Percentiles rank a stretch among this genome's conserved stretches.
Conservation (phyloP, 2,329 filamentous ascomycete genomes). For the Fusarium subglutinans region DNA sequence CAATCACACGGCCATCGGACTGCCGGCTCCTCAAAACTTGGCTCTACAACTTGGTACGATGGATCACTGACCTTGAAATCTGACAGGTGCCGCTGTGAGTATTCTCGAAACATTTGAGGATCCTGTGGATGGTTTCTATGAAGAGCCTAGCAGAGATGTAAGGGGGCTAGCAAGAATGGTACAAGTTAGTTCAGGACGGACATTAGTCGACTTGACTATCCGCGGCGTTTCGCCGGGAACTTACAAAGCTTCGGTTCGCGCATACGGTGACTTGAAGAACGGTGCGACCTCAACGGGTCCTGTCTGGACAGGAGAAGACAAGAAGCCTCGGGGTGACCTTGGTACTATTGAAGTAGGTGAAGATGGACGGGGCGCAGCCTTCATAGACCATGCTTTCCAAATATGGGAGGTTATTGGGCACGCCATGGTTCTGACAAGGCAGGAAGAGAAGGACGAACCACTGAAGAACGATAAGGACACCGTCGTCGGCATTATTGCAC, state of each 20-base stretch:
- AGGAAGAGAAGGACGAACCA: slow-evolving; percentile 62
- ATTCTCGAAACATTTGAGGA: slow-evolving; percentile 89
- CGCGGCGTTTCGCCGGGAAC: slow-evolving; percentile 81
- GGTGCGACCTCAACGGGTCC: slow-evolving; percentile 85
- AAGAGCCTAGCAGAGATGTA: slow-evolving; percentile 65
- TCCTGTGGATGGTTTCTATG: slow-evolving; percentile 55
- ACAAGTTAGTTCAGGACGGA: slow-evolving; percentile 80
- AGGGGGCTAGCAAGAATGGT: slow-evolving; percentile 93
- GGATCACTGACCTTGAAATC: slow-evolving; percentile 13
- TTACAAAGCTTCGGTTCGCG: slow-evolving; percentile 85
- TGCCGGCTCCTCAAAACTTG: not conserved
- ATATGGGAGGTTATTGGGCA: slow-evolving; percentile 97
- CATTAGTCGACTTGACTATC: slow-evolving; percentile 87
- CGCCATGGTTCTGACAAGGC: slow-evolving; percentile 83
- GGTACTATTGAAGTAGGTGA: slow-evolving; percentile 79
- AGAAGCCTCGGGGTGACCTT: slow-evolving; percentile 64
- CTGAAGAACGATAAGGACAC: slow-evolving; percentile 83
- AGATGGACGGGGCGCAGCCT: slow-evolving; percentile 79
- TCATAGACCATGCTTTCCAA: slow-evolving; percentile 83
- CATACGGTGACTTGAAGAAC: slow-evolving; percentile 85
- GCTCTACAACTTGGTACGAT: not conserved
- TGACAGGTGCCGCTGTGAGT: slow-evolving; percentile 82
- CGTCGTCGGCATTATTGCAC: slow-evolving; percentile 90
- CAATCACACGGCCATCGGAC: not conserved
- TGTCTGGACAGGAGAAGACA: slow-evolving; percentile 73